A percentile compares a stretch with the other conserved stretches of the same genome.
phyloP scores from a whole-genome alignment of 164 flowering plant genomes.

The Santalum album region DNA sequence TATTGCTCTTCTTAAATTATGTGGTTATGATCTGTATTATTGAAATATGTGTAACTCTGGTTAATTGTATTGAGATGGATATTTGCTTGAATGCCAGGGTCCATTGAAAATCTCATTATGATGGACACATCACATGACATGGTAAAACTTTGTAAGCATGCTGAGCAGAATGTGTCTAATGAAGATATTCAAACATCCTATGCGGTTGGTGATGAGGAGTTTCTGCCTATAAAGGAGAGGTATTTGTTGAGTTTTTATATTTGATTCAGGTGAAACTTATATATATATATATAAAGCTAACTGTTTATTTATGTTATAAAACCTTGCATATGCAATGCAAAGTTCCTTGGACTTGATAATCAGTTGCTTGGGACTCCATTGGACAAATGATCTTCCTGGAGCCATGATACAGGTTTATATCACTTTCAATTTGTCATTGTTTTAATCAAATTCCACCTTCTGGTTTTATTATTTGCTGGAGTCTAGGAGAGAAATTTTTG shows the following conservation, averaged over 20 bases:
- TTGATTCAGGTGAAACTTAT: not conserved
- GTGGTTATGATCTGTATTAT: too few species aligned
- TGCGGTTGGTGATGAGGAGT: conserved; percentile 93
- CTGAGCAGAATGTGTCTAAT: conserved; percentile 24
- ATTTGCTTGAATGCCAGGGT: conserved; percentile 32
- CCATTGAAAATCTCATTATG: conserved; percentile 67
- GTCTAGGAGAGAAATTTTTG: too few species aligned
- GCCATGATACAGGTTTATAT: conserved; percentile 84
- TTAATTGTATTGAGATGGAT: too few species aligned
- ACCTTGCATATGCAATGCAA: conserved; percentile 10
- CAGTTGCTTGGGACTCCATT: conserved; percentile 94
- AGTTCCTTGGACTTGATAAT: conserved; percentile 83
- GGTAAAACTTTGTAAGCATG: conserved; percentile 53
- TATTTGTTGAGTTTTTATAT: conserved; percentile 8
- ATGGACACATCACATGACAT: conserved; percentile 88
- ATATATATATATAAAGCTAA: not conserved
- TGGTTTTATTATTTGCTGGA: too few species aligned
- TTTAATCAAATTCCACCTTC: too few species aligned
- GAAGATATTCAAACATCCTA: conserved; percentile 53
- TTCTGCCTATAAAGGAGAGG: conserved; percentile 84
- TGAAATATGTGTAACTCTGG: too few species aligned
- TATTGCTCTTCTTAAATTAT: too few species aligned
- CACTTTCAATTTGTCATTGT: conserved; percentile 2
- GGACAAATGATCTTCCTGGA: conserved; percentile 99
- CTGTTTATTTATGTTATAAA: not conserved